Evolutionary conservation across 1,284 basidiomycete genomes (phyloP), one percentile per base, ranked within the genome.

Genomic region (Ustilago trichophora): DNA sequence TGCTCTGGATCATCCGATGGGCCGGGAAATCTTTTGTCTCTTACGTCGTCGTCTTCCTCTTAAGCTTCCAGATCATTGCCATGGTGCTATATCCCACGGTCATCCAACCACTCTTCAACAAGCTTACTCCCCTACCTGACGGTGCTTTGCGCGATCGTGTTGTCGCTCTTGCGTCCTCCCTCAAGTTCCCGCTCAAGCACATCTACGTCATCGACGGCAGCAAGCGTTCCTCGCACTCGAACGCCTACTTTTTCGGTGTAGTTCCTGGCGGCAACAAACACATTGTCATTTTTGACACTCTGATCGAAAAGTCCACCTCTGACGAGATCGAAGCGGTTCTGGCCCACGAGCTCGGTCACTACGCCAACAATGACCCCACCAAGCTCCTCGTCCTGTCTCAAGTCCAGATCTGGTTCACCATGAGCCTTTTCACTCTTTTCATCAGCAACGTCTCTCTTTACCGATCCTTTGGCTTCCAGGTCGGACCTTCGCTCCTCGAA

Each of bases 191-290:
- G 0, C 85, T 98, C 59, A 95, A 90, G 81, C 90, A 96, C 81
- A 83, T 98, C 58, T 98, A 96, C 82, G 92, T 97, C 80, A 97
- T 98, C 75, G 95, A 98, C 78, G 95, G 96, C 24, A 93, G 91
- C 53, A 96, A 95, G 84, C 88, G 95, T 49, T 92, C 90, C 80
- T 90, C 91, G 3, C 95, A 98, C 83, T 91, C 90, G 67, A 98
- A 97, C 72, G 93, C 94, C 40, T 84, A 77, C 79, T 84, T 83
- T 32, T 75, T 72, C 36, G 80, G 79, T 27, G 67, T 80, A 18
- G 55, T 80, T 8, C 79, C 79, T 0, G 74, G 77, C 40, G 76
- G 73, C 41, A 73, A 73, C 63, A 80, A 80, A 67, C 76, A 80
- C 69, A 80, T 98, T 74, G 94, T 98, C 80, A 90, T 98, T 74